A percentile compares a stretch with the other conserved stretches of the same genome.
phyloP scores from a whole-genome alignment of 1,139 yeast species.

The Yamadazyma taylorii region DNA sequence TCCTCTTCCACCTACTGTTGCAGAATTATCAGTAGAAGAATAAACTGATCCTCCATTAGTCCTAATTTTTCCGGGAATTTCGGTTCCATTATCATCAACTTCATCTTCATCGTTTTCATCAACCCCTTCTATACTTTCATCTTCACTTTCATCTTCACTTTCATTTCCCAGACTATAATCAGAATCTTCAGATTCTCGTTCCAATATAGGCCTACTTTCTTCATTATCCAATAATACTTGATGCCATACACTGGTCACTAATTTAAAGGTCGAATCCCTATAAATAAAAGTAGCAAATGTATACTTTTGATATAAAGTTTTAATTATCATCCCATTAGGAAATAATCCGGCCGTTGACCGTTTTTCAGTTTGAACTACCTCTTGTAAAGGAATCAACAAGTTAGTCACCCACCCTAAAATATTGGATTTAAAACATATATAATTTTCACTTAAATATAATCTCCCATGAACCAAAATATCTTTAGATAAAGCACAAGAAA shows the following conservation, averaged over 20 bases:
- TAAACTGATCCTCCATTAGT: too few species aligned
- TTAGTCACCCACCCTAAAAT: constrained; percentile 75
- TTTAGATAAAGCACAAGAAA: constrained; percentile 68
- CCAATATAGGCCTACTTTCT: constrained; percentile 5
- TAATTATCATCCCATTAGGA: constrained; percentile 72
- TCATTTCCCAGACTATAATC: constrained; percentile 1
- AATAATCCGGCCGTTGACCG: constrained; percentile 71
- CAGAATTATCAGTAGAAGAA: too few species aligned
- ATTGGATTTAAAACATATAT: constrained; percentile 68
- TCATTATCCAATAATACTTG: constrained; percentile 28
- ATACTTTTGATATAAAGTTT: constrained; percentile 69
- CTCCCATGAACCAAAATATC: constrained; percentile 75
- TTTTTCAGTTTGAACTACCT: constrained; percentile 70
- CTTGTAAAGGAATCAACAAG: constrained; percentile 63
- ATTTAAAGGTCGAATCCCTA: constrained; percentile 64
- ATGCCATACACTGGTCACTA: constrained; percentile 65
- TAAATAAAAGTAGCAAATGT: constrained; percentile 71
- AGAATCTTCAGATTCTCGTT: constrained; percentile 6
- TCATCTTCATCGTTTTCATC: constrained; percentile 8
- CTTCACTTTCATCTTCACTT: not conserved
- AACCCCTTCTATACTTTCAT: constrained; percentile 3
- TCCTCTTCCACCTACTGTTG: too few species aligned
- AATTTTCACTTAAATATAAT: constrained; percentile 59
- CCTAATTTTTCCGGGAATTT: not conserved
- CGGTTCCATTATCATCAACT: constrained; percentile 4